Percentiles rank a stretch among this genome's conserved stretches.
Conservation (phyloP, 148 eudicot species). For the Gaultheria prostrata region DNA sequence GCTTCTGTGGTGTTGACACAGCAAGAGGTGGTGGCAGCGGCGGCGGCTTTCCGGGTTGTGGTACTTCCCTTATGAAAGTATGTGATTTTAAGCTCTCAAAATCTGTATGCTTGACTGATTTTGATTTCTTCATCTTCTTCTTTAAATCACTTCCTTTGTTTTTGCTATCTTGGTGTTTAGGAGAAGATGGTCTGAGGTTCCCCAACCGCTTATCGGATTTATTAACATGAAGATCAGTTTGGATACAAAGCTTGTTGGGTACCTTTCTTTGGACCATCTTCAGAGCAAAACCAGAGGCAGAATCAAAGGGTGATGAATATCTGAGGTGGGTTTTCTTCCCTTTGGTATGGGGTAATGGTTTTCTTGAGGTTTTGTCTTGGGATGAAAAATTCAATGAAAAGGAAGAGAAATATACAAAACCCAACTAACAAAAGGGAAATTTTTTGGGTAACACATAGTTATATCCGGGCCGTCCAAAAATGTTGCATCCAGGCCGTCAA, state of each 20-base stretch:
- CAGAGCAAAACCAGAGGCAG: constrained; percentile 24
- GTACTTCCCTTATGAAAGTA: constrained; percentile 16
- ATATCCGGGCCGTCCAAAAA: no score
- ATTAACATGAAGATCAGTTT: constrained; percentile 32
- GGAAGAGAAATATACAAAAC: constrained; percentile 11
- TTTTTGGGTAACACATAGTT: no score
- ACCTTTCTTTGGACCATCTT: constrained; percentile 85
- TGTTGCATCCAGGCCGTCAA: no score
- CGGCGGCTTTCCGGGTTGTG: constrained; percentile 40
- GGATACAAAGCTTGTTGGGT: constrained; percentile 50
- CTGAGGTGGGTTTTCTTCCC: constrained; percentile 31
- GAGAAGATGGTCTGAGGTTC: constrained; percentile 41
- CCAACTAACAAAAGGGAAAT: background rate
- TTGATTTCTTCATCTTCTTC: constrained; percentile 73
- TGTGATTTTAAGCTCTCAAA: constrained; percentile 25
- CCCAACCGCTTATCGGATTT: constrained; percentile 33
- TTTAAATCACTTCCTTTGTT: constrained; percentile 44
- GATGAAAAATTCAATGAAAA: constrained; percentile 9
- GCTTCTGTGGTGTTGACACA: constrained; percentile 23
- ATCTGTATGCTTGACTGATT: constrained; percentile 46
- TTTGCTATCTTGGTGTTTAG: constrained; percentile 36
- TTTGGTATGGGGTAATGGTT: constrained; percentile 16
- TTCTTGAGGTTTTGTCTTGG: constrained; percentile 17
- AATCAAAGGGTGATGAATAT: constrained; percentile 25
- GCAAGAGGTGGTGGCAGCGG: constrained; percentile 29